phyloP scores from a whole-genome alignment of 1,139 yeast species.

The Ashbya aceris region DNA sequence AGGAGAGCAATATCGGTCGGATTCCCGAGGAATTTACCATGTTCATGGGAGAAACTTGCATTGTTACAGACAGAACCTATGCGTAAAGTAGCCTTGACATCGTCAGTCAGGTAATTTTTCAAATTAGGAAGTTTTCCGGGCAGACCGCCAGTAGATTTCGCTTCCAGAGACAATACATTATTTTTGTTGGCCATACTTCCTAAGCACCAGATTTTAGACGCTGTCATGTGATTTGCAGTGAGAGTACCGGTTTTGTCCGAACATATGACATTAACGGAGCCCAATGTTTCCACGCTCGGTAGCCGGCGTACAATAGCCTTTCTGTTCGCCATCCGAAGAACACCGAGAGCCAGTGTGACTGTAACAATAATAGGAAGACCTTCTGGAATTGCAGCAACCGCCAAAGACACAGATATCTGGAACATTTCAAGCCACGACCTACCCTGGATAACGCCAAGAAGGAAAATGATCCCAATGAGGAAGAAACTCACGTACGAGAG shows the following conservation, averaged over 20 bases:
- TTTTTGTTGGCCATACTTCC: conserved; percentile 49
- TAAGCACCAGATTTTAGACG: conserved; percentile 74
- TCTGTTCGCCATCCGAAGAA: conserved; percentile 86
- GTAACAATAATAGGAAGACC: conserved; percentile 96
- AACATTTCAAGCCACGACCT: conserved; percentile 94
- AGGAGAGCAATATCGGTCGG: conserved; percentile 90
- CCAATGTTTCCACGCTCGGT: conserved; percentile 92
- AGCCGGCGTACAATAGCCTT: conserved; percentile 87
- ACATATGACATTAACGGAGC: conserved; percentile 90
- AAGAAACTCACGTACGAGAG: conserved; percentile 72
- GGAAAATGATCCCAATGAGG: conserved; percentile 77
- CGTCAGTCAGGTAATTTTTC: conserved; percentile 41
- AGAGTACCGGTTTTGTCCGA: conserved; percentile 93
- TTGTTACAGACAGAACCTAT: conserved; percentile 79
- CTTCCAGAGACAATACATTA: conserved; percentile 39
- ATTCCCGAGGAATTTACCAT: conserved; percentile 72
- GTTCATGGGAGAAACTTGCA: conserved; percentile 58
- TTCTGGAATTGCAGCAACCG: conserved; percentile 98
- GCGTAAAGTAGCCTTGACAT: conserved; percentile 47
- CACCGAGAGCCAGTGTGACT: conserved; percentile 91
- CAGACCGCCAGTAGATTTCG: conserved; percentile 35
- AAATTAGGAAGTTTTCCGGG: conserved; percentile 1
- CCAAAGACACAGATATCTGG: conserved; percentile 89
- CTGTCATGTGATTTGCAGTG: conserved; percentile 91
- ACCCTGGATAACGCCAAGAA: conserved; percentile 83